These are phyloP conservation scores for Phytophthora niederhauseri DNA, from an alignment of 352 stramenopile species.

Conservation along the genomic window DNA sequence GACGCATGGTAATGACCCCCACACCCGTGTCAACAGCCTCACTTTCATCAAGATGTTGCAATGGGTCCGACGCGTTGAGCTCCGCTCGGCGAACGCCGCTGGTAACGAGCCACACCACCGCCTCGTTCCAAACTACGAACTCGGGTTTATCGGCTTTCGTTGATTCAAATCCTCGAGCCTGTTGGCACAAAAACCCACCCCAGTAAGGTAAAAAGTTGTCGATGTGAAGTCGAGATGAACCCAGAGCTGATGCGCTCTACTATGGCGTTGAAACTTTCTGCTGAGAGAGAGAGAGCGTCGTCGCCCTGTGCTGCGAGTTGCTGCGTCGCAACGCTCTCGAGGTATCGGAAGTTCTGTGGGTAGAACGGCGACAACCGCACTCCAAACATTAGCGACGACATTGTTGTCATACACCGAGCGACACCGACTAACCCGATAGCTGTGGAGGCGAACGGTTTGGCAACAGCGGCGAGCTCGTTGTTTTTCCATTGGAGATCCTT, in stretches of 20 bases:
- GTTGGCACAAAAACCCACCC: constrained; percentile 6
- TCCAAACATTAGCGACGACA: constrained; percentile 24
- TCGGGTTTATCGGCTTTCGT: neutral
- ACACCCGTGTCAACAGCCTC: neutral
- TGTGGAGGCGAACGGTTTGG: neutral
- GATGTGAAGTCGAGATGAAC: constrained; percentile 39
- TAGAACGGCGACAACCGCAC: constrained; percentile 32
- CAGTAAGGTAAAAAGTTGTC: constrained; percentile 35
- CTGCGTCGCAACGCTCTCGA: constrained; percentile 28
- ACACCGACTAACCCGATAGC: constrained; percentile 23
- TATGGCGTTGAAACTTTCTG: neutral
- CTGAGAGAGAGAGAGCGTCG: neutral
- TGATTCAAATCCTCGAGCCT: neutral
- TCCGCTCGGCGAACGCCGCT: neutral
- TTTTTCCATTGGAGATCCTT: constrained; percentile 10
- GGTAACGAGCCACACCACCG: constrained; percentile 20
- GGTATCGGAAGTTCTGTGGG: constrained; percentile 32
- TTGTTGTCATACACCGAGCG: constrained; percentile 23
- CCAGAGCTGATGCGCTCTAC: constrained; percentile 21
- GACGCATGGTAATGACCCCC: neutral
- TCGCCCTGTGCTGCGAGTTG: constrained; percentile 16
- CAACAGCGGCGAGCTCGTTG: constrained; percentile 1
- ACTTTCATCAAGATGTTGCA: neutral
- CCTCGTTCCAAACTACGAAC: neutral
- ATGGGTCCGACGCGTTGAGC: neutral